phyloP scores from a whole-genome alignment of 768 basidiomycete species.

The Pilatotrama ljubarskyi region DNA sequence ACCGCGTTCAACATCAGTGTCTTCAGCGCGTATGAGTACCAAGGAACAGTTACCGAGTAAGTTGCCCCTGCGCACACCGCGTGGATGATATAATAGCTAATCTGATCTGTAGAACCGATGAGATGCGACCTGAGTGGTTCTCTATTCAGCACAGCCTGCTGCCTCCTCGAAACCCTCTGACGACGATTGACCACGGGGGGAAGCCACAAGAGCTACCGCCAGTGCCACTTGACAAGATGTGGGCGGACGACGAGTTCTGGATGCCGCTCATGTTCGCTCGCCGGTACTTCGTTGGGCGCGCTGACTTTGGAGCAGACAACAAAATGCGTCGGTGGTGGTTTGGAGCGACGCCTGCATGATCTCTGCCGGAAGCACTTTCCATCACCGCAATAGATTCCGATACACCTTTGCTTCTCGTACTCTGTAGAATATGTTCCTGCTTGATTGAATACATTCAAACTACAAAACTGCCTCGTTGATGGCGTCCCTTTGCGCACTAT shows the following conservation, averaged over 20 bases:
- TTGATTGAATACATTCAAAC: too few relatives aligned
- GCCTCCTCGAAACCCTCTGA: background rate
- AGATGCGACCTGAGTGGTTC: constrained; percentile 89
- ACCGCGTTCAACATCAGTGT: constrained; percentile 73
- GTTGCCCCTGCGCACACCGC: constrained; percentile 19
- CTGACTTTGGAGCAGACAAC: constrained; percentile 39
- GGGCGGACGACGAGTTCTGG: constrained; percentile 70
- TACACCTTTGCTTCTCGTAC: background rate
- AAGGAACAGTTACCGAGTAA: constrained; percentile 67
- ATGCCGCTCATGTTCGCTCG: constrained; percentile 56
- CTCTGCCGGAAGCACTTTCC: background rate
- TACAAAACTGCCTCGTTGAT: too few relatives aligned
- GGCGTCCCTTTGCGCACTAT: too few relatives aligned
- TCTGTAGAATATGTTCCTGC: too few relatives aligned
- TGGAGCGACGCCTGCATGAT: constrained; percentile 13
- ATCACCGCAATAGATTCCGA: background rate
- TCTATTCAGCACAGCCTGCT: constrained; percentile 31
- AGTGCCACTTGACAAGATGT: constrained; percentile 66
- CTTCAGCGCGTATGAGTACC: constrained; percentile 62
- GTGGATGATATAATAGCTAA: background rate
- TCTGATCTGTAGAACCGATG: constrained; percentile 62
- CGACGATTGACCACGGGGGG: background rate
- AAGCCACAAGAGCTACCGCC: constrained; percentile 24
- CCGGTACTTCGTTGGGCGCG: constrained; percentile 47
- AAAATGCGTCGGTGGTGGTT: constrained; percentile 40